These are phyloP conservation scores for Neurospora sp. DNA, from an alignment of 2,329 filamentous ascomycete genomes.

Conservation along the genomic window DNA sequence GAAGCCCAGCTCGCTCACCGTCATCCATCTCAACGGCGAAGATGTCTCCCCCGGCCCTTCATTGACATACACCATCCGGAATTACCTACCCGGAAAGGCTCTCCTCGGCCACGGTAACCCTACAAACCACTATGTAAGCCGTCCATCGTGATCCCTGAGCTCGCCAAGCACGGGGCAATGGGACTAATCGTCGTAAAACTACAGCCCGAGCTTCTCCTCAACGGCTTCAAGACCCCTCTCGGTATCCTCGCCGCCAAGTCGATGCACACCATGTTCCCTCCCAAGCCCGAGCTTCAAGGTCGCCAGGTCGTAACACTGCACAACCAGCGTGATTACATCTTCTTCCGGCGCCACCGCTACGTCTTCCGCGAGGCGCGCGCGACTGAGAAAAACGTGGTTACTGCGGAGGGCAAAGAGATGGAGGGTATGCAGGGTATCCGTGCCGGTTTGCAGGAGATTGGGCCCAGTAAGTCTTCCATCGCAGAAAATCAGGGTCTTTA, in stretches of 20 bases:
- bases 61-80: constrained; percentile 83
- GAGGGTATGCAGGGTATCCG: constrained; percentile 78
- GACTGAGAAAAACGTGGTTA: constrained; percentile 79
- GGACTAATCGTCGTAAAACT: constrained; percentile 1
- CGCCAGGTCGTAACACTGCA: constrained; percentile 86
- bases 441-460: constrained; percentile 82
- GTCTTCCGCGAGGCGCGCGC: constrained; percentile 81
- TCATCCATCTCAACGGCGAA: constrained; percentile 55
- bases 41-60: constrained; percentile 63
- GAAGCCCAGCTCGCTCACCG: constrained; percentile 67
- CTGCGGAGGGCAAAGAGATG: constrained; percentile 70
- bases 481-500: background rate
- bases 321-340: constrained; percentile 91
- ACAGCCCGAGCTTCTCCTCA: constrained; percentile 48
- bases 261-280: constrained; percentile 71
- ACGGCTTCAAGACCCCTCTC: constrained; percentile 89
- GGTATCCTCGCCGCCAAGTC: constrained; percentile 80
- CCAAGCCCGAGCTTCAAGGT: constrained; percentile 72
- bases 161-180: constrained; percentile 29
- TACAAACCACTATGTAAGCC: constrained; percentile 61
- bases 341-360: constrained; percentile 82
- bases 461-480: constrained; percentile 36
- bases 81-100: constrained; percentile 81
- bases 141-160: constrained; percentile 60
- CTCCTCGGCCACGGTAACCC: constrained; percentile 82